A percentile compares a stretch with the other conserved stretches of the same genome.
phyloP scores from a whole-genome alignment of 805 yeast species.

The Teunomyces funiuensis region DNA sequence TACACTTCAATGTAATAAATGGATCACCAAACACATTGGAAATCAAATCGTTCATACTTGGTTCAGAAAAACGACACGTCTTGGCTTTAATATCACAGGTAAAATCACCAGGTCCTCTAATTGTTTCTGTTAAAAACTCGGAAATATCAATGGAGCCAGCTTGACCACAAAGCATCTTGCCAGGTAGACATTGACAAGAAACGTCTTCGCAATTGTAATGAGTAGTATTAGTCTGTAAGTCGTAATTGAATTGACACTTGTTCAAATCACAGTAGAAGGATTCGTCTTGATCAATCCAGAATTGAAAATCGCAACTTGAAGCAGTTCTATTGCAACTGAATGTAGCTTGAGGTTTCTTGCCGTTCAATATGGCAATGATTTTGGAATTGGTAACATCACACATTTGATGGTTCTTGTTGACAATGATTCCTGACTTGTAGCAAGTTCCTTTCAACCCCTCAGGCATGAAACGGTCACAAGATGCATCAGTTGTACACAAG shows the following conservation, averaged over 20 bases:
- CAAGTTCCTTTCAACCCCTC: slow-evolving; percentile 85
- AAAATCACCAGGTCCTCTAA: slow-evolving; percentile 91
- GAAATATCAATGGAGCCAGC: slow-evolving; percentile 92
- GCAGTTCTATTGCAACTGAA: slow-evolving; percentile 78
- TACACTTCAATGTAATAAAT: slow-evolving; percentile 75
- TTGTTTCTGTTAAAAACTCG: slow-evolving; percentile 86
- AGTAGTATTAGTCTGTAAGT: slow-evolving; percentile 61
- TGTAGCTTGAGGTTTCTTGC: slow-evolving; percentile 86
- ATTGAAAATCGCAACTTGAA: slow-evolving; percentile 79
- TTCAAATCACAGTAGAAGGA: slow-evolving; percentile 85
- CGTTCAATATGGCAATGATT: slow-evolving; percentile 75
- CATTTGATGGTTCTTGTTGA: slow-evolving; percentile 80
- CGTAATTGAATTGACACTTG: slow-evolving; percentile 69
- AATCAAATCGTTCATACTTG: slow-evolving; percentile 92
- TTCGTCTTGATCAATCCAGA: slow-evolving; percentile 91
- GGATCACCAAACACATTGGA: slow-evolving; percentile 94
- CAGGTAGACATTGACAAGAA: slow-evolving; percentile 89
- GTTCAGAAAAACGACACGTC: slow-evolving; percentile 83
- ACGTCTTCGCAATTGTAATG: slow-evolving; percentile 76
- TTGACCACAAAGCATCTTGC: slow-evolving; percentile 89
- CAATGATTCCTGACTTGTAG: slow-evolving; percentile 79
- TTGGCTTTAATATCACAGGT: slow-evolving; percentile 65
- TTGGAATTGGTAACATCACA: slow-evolving; percentile 92
- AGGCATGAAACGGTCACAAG: slow-evolving; percentile 87
- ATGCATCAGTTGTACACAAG: slow-evolving; percentile 68